Conservation (phyloP, 176 grass and related monocot genomes). For the Pharus latifolius region DNA sequence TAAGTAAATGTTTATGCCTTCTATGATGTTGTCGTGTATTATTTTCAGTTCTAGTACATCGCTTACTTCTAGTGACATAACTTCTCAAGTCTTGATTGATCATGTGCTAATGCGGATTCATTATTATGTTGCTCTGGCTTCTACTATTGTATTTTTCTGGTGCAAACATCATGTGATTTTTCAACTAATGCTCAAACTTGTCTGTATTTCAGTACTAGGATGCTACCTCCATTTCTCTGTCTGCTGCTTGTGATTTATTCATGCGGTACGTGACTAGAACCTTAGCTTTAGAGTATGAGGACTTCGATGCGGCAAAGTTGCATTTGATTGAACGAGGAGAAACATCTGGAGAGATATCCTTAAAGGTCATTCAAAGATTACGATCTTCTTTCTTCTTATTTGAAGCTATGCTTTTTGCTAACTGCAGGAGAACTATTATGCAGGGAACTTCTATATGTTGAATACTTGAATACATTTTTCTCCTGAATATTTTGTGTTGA, state of each 20-base stretch:
- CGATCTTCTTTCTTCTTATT: not conserved
- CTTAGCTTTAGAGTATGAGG: conserved; percentile 86
- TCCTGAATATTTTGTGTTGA: no score
- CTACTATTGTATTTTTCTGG: not conserved
- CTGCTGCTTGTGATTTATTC: conserved; percentile 91
- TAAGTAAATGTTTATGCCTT: no score
- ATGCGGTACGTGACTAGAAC: conserved; percentile 96
- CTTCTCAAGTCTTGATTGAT: not conserved
- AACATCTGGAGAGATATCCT: conserved; percentile 94
- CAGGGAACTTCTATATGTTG: no score
- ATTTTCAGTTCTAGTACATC: not conserved
- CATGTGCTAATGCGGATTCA: not conserved
- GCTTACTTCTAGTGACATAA: not conserved
- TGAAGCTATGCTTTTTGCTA: not conserved
- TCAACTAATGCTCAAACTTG: not conserved
- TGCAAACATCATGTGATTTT: not conserved
- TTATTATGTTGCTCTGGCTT: not conserved
- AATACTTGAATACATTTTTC: no score
- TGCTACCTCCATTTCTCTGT: conserved; percentile 80
- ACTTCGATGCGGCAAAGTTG: conserved; percentile 83
- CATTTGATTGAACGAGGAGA: conserved; percentile 93
- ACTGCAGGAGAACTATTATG: not conserved
- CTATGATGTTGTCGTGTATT: not conserved
- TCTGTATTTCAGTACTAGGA: conserved; percentile 76
- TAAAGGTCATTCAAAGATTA: conserved; percentile 51